Base-by-base conservation (phyloP, 768 basidiomycete genomes). In the Hygrocybe punicea region DNA sequence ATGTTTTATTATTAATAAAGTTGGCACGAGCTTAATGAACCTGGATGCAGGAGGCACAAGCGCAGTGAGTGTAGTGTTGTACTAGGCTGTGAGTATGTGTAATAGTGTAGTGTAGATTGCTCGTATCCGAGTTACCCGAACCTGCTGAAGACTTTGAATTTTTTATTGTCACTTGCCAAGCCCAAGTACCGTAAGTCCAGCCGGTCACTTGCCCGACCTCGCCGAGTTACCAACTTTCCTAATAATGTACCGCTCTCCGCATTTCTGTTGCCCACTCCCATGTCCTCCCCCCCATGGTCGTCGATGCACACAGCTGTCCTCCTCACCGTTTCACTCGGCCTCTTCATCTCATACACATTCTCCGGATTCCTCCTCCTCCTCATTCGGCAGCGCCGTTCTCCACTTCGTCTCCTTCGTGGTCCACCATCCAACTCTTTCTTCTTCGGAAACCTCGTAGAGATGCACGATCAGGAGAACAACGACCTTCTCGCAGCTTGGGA, bases 401-500 rank as follows among this genome's bases (percentile, higher is more conserved):
- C 81, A 9, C 76, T 83, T 8, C 74, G 71, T n/a, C 59, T 57
- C 34, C 77, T 85, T 23, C 72, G 69, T 1, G 76, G 81, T 5
- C 82, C 82, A 10, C 73, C 76, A 1, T 76, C 71, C 11, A 70
- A 69, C 0, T 80, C 81, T 0, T 70, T 79, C 63, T 76, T 84
- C 69, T 67, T 80, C 59, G 82, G 81, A 3, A 80, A 83, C 67
- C 76, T 83, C 29, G 71, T 68, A 25, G 74, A 81, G 59, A 76
- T 83, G 69, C 78, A 81, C 65, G 75, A 84, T 66, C 78, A 83
- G 67, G 84, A 86, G 63, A 84, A 84, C 66, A 83, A 67, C 10
- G 67, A 75, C 46, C 73, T 83, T 57, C 63, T 83, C 50, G 66
- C 64, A 17, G 66, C 66, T 55, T 84, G 84, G 83, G 69, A 76